A percentile compares a stretch with the other conserved stretches of the same genome.
phyloP scores from a whole-genome alignment of 139 green algal genomes.

The Closterium sp. region DNA sequence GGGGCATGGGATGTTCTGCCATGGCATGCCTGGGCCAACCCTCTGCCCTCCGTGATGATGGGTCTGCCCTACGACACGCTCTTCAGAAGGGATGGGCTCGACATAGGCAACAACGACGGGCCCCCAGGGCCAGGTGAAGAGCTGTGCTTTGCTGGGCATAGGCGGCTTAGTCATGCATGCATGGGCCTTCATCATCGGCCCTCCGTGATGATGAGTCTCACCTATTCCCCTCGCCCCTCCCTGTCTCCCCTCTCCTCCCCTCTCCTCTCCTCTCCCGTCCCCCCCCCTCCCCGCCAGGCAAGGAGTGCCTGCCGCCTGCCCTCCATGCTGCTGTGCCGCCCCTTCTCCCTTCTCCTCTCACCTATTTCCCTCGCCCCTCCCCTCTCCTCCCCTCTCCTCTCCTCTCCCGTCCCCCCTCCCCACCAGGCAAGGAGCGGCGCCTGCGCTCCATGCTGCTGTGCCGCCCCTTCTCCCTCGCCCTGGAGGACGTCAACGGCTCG shows the following conservation, averaged over 20 bases:
- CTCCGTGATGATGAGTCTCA: neutral
- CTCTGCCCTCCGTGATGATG: no score
- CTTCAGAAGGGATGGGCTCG: no score
- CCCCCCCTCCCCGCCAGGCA: neutral
- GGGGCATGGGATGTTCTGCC: no score
- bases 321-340: constrained; percentile 34
- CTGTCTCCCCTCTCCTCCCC: neutral
- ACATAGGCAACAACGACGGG: no score
- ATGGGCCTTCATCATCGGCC: no score
- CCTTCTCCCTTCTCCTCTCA: neutral
- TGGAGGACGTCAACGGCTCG: constrained; percentile 45
- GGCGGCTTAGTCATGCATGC: neutral
- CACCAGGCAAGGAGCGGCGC: no score
- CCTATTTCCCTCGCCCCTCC: neutral
- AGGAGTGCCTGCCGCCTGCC: neutral
- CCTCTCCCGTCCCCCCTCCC: no score
- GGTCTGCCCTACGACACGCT: no score
- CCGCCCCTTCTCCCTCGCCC: constrained; percentile 20
- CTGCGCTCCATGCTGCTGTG: no score
- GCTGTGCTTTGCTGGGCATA: no score
- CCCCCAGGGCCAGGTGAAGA: no score
- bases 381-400: neutral
- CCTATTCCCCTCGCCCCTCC: neutral
- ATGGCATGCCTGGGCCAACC: no score
- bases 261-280: neutral